Evolutionary conservation across 805 yeast species (phyloP).

Genomic region (Starmerella scarabaei): DNA sequence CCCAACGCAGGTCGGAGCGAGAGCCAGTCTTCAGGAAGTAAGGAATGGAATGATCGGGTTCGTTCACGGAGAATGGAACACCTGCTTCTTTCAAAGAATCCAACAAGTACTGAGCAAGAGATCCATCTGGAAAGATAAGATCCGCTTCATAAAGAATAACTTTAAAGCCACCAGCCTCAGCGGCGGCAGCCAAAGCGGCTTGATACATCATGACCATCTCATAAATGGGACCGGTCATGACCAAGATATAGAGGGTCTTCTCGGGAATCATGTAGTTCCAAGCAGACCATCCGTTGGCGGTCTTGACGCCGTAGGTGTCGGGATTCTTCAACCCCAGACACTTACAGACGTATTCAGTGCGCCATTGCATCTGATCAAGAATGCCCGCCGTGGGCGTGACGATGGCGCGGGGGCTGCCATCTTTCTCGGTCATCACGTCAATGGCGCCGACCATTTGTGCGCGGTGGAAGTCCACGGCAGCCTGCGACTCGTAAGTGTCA

Average conservation of each 20-base stretch:
- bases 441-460: slow-evolving; percentile 14
- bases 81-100: too few relatives aligned
- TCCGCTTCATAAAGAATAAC: too few relatives aligned
- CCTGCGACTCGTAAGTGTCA: slow-evolving; percentile 8
- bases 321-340: slow-evolving; percentile 3
- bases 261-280: slow-evolving; percentile 13
- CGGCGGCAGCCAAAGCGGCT: slow-evolving; percentile 11
- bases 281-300: slow-evolving; percentile 10
- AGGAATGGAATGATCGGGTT: too few relatives aligned
- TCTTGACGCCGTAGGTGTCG: slow-evolving; percentile 10
- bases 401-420: slow-evolving; percentile 8
- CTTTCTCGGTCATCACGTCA: slow-evolving; percentile 15
- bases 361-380: slow-evolving; percentile 15
- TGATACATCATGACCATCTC: slow-evolving; percentile 10
- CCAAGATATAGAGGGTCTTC: slow-evolving; percentile 8
- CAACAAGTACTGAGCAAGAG: too few relatives aligned
- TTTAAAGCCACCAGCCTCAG: slow-evolving; percentile 6
- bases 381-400: slow-evolving; percentile 12
- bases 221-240: slow-evolving; percentile 12
- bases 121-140: too few relatives aligned
- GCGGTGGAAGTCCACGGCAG: slow-evolving; percentile 7
- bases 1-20: too few relatives aligned
- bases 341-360: slow-evolving; percentile 7
- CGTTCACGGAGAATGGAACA: too few relatives aligned
- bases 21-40: too few relatives aligned